A percentile compares a stretch with the other conserved stretches of the same genome.
Conservation (phyloP, 768 basidiomycete species). For the Lactarius sp. region DNA sequence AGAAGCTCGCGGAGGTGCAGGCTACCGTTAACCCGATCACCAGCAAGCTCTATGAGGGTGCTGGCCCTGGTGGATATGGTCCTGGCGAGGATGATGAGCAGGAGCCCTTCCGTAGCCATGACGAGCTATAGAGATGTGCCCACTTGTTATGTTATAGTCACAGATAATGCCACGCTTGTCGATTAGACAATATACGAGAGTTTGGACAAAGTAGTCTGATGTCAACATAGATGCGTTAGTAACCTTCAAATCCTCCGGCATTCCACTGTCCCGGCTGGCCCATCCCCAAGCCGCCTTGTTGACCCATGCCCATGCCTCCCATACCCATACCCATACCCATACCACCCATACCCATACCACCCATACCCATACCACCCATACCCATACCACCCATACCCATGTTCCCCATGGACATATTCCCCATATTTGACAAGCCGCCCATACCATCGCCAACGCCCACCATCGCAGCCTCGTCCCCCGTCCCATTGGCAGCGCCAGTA, state of each 20-base stretch:
- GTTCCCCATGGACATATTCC: slow-evolving; percentile 25
- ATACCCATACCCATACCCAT: slow-evolving; percentile 26
- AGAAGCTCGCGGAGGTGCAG: slow-evolving; percentile 58
- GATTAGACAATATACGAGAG: slow-evolving; percentile 2
- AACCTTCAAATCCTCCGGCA: slow-evolving; percentile 25
- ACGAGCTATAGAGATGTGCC: slow-evolving; percentile 36
- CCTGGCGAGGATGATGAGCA: slow-evolving; percentile 36
- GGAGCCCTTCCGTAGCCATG: slow-evolving; percentile 39
- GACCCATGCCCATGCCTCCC: slow-evolving; percentile 17
- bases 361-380: too few species aligned
- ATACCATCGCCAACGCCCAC: slow-evolving; percentile 20
- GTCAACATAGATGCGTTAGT: neutral
- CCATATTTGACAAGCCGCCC: slow-evolving; percentile 28
- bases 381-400: slow-evolving; percentile 23
- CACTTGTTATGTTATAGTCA: slow-evolving; percentile 17
- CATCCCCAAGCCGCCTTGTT: slow-evolving; percentile 9
- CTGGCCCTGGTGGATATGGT: slow-evolving; percentile 26
- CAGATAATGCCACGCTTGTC: slow-evolving; percentile 8
- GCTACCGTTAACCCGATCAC: slow-evolving; percentile 43
- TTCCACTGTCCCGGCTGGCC: slow-evolving; percentile 24
- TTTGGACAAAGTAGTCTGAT: neutral
- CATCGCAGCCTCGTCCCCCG: slow-evolving; percentile 36
- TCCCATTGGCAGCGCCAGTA: slow-evolving; percentile 23
- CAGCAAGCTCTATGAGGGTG: slow-evolving; percentile 37
- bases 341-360: too few species aligned